These are phyloP conservation scores for Cordyceps farinosa DNA, from an alignment of 2,329 filamentous ascomycete species.

Conservation along the genomic window DNA sequence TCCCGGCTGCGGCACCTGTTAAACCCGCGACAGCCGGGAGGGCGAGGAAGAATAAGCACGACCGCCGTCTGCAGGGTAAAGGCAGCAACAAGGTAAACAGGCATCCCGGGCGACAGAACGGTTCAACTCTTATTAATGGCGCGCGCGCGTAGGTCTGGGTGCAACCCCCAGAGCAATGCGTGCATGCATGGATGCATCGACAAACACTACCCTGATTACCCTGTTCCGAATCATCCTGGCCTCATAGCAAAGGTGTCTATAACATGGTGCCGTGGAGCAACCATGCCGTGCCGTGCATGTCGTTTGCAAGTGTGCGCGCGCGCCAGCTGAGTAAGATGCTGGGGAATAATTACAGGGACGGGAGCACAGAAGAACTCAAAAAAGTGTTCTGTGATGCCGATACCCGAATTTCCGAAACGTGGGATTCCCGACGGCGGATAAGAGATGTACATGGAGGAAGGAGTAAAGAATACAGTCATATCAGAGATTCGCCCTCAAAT, in stretches of 20 bases:
- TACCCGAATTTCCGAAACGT: slow-evolving; percentile 4
- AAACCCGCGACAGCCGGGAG: slow-evolving; percentile 3
- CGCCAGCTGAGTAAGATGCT: slow-evolving; percentile 9
- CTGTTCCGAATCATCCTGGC: neutral
- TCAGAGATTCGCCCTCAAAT: neutral
- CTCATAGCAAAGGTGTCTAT: neutral
- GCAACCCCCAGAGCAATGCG: neutral
- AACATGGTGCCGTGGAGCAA: neutral
- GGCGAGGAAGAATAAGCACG: neutral
- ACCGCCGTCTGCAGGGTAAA: neutral
- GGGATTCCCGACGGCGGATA: neutral
- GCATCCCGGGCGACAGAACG: neutral
- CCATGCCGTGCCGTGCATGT: neutral
- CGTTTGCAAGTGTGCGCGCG: neutral
- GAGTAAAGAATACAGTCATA: neutral
- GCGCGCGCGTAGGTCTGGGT: neutral
- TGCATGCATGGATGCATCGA: neutral
- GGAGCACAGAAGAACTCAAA: neutral
- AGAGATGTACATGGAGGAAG: neutral
- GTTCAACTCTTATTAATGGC: neutral
- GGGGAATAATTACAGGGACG: neutral
- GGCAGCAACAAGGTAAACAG: neutral
- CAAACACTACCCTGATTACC: neutral
- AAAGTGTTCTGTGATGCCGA: neutral
- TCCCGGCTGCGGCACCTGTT: neutral